These are phyloP conservation scores for Leccinum imitatum DNA, from an alignment of 768 basidiomycete genomes.

Conservation along the genomic window DNA sequence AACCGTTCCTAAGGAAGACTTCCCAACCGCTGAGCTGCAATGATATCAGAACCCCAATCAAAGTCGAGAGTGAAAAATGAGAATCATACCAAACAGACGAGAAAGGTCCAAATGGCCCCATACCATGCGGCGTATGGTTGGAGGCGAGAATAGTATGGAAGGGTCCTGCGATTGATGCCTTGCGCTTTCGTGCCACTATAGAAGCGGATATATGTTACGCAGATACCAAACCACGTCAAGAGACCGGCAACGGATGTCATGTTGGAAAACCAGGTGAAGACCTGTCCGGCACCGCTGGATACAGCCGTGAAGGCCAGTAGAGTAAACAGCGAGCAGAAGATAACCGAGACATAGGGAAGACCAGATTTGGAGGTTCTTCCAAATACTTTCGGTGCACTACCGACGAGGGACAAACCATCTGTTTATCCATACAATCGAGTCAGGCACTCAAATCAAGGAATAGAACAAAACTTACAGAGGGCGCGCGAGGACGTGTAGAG, in stretches of 20 bases:
- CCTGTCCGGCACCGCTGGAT: conserved; percentile 59
- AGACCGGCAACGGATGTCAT: conserved; percentile 71
- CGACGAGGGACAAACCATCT: conserved; percentile 79
- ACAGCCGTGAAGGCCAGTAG: conserved; percentile 83
- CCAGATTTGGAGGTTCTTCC: conserved; percentile 65
- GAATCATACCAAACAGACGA: conserved; percentile 62
- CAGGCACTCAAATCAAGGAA: background rate
- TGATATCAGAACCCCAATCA: conserved; percentile 30
- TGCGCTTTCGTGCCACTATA: conserved; percentile 79
- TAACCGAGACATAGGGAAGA: conserved; percentile 71
- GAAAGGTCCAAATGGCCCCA: conserved; percentile 30
- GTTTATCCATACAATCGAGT: conserved; percentile 1
- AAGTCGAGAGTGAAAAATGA: background rate
- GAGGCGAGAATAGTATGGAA: conserved; percentile 68
- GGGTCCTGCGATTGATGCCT: conserved; percentile 63
- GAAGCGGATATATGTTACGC: conserved; percentile 79
- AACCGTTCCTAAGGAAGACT: conserved; percentile 53
- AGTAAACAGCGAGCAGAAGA: conserved; percentile 66
- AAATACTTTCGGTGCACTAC: conserved; percentile 85
- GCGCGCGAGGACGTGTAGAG: conserved; percentile 87
- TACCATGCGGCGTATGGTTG: conserved; percentile 77
- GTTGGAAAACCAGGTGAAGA: conserved; percentile 80
- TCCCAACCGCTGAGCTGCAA: conserved; percentile 47
- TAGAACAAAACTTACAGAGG: conserved; percentile 56
- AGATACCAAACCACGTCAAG: conserved; percentile 81